Base-by-base conservation (phyloP, 441 rosid genomes). In the Geranium incanum region DNA sequence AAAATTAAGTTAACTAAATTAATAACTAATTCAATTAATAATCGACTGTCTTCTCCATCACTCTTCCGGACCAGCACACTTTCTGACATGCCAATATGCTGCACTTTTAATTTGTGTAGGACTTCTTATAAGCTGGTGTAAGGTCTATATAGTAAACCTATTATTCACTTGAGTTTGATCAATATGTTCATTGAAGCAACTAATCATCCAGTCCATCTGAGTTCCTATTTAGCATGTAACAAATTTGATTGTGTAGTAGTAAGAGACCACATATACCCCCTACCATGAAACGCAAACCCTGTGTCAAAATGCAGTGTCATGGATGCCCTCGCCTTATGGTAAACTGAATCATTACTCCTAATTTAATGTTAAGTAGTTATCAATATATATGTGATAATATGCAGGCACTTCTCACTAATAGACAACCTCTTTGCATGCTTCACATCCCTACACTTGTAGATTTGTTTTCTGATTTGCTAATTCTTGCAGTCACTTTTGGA, bases 401-500 rank as follows among this genome's bases (percentile, higher is more conserved):
- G 6, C 13, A 52, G n/a, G 60, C 7, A 16, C 19, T 52, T 52
- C 60, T 52, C 5, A 6, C 60, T 52, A 52, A 52, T 52, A 52
- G 60, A 52, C 19, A 6, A 15, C 60, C 60, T 52, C 60, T 52
- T 52, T 6, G 19, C n/a, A 13, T 48, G 57, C 57, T 3, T 48
- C 57, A 48, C 57, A 12, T 48, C 19, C 7, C 15, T 52, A 52
- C 60, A 13, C 57, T 15, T 18, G 15, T 52, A 18, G n/a, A 15
- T 52, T 11, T 6, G 18, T 23, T 5, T 62, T 33, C 36, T 23
- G 66, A 21, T 62, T 28, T 23, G 23, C 37, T 23, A n/a, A 62
- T 62, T 23, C 66, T 62, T 62, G 66, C 66, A 23, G 36, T 62
- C 36, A 62, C 66, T 21, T 33, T 64, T 64, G 67, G 68, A 3